Evolutionary conservation across 2,329 filamentous ascomycete species (phyloP).

Genomic region (Xylariaceae sp.): DNA sequence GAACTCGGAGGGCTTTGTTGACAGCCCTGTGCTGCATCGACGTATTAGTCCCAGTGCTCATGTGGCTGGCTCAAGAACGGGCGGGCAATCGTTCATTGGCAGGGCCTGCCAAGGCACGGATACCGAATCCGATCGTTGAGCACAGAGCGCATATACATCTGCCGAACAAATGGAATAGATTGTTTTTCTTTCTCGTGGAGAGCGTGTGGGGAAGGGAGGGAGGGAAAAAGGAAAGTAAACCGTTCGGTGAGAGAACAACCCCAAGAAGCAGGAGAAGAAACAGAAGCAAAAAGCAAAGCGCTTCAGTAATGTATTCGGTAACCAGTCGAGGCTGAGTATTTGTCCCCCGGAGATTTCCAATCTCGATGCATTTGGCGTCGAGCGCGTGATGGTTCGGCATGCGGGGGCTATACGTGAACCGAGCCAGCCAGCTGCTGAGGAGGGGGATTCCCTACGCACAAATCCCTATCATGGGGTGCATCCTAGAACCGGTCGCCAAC

Average conservation of each 20-base stretch:
- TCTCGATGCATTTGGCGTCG: conserved; percentile 9
- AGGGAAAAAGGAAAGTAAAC: not conserved
- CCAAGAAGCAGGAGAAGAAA: too few species aligned
- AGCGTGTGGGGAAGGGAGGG: not conserved
- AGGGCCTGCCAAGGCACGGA: not conserved
- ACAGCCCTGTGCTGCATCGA: not conserved
- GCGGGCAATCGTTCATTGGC: not conserved
- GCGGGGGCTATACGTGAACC: conserved; percentile 16
- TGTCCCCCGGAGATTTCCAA: not conserved
- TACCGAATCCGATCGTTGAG: not conserved
- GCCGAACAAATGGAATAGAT: not conserved
- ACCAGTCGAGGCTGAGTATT: conserved; percentile 11
- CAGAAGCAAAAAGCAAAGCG: conserved; percentile 1
- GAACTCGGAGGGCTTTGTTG: not conserved
- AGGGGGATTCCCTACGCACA: conserved; percentile 7
- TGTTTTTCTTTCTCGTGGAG: not conserved
- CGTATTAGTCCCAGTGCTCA: not conserved
- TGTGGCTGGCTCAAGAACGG: conserved; percentile 3
- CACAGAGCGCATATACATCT: not conserved
- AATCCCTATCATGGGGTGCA: conserved; percentile 10
- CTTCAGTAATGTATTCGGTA: conserved; percentile 3
- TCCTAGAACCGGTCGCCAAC: not conserved
- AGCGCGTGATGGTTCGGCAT: conserved; percentile 14
- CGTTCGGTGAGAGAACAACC: too few species aligned
- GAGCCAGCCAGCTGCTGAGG: conserved; percentile 10